These are phyloP conservation scores for Trifolium pratense DNA, from an alignment of 306 rosid species.

Conservation along the genomic window DNA sequence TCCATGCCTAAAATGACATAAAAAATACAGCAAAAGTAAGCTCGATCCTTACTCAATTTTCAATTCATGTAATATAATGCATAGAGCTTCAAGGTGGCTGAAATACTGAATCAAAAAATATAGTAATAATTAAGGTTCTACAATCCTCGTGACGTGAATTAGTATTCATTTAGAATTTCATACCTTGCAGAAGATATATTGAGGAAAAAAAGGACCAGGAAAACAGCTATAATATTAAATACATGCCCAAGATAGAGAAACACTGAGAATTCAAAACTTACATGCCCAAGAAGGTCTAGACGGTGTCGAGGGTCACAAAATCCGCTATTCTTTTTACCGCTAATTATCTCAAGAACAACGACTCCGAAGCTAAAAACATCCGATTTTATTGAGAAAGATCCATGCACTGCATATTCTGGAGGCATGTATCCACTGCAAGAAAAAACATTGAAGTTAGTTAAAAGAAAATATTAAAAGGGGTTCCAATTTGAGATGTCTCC, in stretches of 20 bases:
- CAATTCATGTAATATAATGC: too few species aligned
- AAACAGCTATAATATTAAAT: neutral
- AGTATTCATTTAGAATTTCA: neutral
- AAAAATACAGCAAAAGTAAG: neutral
- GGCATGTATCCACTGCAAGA: slow-evolving; percentile 8
- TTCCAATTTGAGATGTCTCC: neutral
- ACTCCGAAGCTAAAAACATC: slow-evolving; percentile 19
- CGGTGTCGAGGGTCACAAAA: slow-evolving; percentile 7
- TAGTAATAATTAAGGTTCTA: too few species aligned
- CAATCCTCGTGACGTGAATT: too few species aligned
- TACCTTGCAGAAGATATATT: neutral
- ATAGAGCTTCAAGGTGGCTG: too few species aligned
- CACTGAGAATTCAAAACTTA: neutral
- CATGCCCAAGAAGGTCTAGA: slow-evolving; percentile 12
- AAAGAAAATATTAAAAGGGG: neutral
- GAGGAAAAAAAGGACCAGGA: too few species aligned
- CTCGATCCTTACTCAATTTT: neutral
- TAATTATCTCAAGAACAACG: slow-evolving; percentile 2
- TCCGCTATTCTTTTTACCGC: neutral
- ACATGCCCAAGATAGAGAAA: neutral
- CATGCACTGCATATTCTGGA: slow-evolving; percentile 14
- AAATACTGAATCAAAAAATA: too few species aligned
- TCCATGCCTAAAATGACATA: slow-evolving; percentile 1
- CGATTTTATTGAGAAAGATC: slow-evolving; percentile 1
- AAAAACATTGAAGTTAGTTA: neutral